phyloP scores from a whole-genome alignment of 352 stramenopile species.

The Pythium plurisporium region DNA sequence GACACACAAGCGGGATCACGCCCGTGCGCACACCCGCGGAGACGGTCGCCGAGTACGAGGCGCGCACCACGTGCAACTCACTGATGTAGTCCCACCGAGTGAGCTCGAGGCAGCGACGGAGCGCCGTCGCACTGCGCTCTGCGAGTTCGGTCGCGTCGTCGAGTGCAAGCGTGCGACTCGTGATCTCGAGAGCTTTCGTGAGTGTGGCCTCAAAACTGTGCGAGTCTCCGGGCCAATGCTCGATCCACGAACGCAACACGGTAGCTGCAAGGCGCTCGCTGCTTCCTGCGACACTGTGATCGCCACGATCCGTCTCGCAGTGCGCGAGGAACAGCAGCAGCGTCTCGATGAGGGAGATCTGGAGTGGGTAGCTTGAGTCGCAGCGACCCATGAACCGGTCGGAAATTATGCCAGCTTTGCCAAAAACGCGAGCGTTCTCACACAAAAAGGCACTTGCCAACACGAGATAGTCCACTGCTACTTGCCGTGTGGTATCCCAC shows the following conservation, averaged over 20 bases:
- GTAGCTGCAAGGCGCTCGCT: neutral
- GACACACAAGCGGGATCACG: slow-evolving; percentile 36
- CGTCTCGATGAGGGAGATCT: slow-evolving; percentile 14
- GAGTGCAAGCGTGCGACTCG: neutral
- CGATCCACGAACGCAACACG: slow-evolving; percentile 8
- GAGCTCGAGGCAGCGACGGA: slow-evolving; percentile 30
- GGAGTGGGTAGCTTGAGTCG: neutral
- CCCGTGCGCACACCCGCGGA: slow-evolving; percentile 35
- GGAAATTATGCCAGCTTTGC: neutral
- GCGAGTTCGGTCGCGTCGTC: neutral
- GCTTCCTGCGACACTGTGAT: neutral
- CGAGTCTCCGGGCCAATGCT: slow-evolving; percentile 20
- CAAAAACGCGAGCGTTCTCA: slow-evolving; percentile 1
- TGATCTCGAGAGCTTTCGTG: neutral
- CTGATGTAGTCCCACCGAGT: slow-evolving; percentile 45
- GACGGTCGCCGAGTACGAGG: slow-evolving; percentile 37
- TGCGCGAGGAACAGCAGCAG: slow-evolving; percentile 10
- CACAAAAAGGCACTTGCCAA: slow-evolving; percentile 28
- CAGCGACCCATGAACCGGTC: neutral
- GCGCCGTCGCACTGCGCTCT: neutral
- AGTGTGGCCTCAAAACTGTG: slow-evolving; percentile 10
- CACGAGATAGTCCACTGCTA: slow-evolving; percentile 26
- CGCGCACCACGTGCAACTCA: slow-evolving; percentile 29
- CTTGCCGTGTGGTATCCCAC: neutral
- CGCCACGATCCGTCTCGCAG: neutral